These are phyloP conservation scores for Ophiocordyceps camponoti-leonardi DNA, from an alignment of 2,329 filamentous ascomycete species.

Conservation along the genomic window DNA sequence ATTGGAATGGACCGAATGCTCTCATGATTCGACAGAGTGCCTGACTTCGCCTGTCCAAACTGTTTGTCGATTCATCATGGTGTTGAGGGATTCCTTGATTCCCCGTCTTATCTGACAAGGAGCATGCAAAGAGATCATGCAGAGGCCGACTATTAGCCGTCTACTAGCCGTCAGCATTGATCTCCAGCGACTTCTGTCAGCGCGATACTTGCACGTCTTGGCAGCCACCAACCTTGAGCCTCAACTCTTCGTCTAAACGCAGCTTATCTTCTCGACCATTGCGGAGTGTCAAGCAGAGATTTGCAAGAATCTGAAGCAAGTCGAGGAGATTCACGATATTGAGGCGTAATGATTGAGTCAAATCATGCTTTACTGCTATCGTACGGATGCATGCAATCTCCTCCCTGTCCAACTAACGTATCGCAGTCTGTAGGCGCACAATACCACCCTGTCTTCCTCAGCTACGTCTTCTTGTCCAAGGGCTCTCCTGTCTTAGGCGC, in stretches of 20 bases:
- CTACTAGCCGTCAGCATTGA: not conserved
- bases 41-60: not conserved
- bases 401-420: not conserved
- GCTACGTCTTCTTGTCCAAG: not conserved
- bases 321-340: not conserved
- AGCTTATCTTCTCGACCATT: too few relatives aligned
- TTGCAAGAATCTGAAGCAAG: too few relatives aligned
- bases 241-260: too few relatives aligned
- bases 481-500: slow-evolving; percentile 13
- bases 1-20: not conserved
- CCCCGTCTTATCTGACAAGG: not conserved
- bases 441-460: not conserved
- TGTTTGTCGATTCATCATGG: not conserved
- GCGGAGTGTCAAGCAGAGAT: too few relatives aligned
- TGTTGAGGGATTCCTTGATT: not conserved
- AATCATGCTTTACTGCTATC: not conserved
- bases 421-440: not conserved
- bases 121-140: not conserved
- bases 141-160: not conserved
- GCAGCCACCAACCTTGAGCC: too few relatives aligned
- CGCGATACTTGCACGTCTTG: not conserved
- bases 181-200: not conserved
- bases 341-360: not conserved
- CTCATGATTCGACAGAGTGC: not conserved
- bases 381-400: not conserved